phyloP scores from a whole-genome alignment of 2,329 filamentous ascomycete genomes.

The Metarhizium brunneum region DNA sequence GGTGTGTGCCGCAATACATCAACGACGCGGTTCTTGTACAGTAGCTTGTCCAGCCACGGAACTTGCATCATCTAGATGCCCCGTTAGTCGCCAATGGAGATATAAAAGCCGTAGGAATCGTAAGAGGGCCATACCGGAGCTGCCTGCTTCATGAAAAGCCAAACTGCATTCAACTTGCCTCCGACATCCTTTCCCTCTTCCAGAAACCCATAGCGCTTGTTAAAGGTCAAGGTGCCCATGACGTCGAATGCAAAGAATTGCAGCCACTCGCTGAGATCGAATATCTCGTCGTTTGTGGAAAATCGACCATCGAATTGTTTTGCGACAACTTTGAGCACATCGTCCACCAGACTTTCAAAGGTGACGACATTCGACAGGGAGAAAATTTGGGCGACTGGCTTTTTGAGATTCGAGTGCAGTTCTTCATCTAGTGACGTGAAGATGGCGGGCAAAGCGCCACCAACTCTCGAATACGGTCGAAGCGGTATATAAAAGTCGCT shows the following conservation, averaged over 20 bases:
- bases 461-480: not conserved
- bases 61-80: conserved; percentile 3
- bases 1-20: not conserved
- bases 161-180: conserved; percentile 5
- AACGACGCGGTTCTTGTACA: conserved; percentile 9
- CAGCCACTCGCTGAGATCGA: conserved; percentile 2
- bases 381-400: conserved; percentile 1
- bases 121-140: conserved; percentile 4
- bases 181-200: conserved; percentile 4
- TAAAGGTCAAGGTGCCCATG: conserved; percentile 7
- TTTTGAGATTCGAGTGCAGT: conserved; percentile 1
- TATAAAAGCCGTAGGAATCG: not conserved
- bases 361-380: not conserved
- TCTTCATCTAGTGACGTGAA: conserved; percentile 2
- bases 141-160: conserved; percentile 11
- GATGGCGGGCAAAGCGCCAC: not conserved
- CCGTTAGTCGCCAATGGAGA: not conserved
- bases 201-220: conserved; percentile 8
- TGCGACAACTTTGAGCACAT: not conserved
- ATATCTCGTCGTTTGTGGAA: not conserved
- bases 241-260: conserved; percentile 5
- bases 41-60: conserved; percentile 1
- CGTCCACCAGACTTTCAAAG: not conserved
- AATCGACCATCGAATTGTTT: not conserved
- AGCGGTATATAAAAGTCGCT: conserved; percentile 6